A percentile compares a stretch with the other conserved stretches of the same genome.
Conservation (phyloP, 352 stramenopile species). For the Phytophthora pluvialis region DNA sequence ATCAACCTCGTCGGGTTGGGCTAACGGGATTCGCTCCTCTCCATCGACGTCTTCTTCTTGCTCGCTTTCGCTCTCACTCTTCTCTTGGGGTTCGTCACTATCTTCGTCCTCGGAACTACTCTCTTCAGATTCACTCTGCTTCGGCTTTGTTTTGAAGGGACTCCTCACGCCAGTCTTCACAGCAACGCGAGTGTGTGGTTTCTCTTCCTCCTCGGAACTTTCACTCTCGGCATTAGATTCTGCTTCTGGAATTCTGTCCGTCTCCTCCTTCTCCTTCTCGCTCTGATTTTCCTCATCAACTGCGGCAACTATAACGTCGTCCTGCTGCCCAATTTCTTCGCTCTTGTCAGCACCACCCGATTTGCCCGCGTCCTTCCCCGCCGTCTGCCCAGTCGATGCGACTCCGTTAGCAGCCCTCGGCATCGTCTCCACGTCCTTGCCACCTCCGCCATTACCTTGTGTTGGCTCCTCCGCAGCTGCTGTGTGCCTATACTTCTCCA, state of each 20-base stretch:
- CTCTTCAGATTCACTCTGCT: constrained; percentile 11
- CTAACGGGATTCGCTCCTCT: constrained; percentile 27
- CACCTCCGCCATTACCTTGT: neutral
- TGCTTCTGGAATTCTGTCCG: constrained; percentile 15
- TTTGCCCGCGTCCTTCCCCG: neutral
- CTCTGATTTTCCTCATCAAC: constrained; percentile 1
- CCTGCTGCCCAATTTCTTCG: neutral
- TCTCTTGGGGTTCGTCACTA: constrained; percentile 12
- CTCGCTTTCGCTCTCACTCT: constrained; percentile 16
- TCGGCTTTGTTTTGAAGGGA: constrained; percentile 8
- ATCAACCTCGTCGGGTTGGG: constrained; percentile 30
- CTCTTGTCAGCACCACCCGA: neutral
- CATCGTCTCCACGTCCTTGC: neutral
- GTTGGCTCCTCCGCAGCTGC: neutral
- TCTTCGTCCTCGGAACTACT: constrained; percentile 24
- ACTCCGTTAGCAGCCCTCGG: neutral
- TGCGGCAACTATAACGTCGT: neutral
- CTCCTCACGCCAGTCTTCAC: constrained; percentile 11
- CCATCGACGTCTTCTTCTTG: constrained; percentile 19
- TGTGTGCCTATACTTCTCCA: constrained; percentile 12
- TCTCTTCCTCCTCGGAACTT: constrained; percentile 16
- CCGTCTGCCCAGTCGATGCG: neutral
- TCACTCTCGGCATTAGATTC: constrained; percentile 18
- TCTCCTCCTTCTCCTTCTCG: constrained; percentile 12
- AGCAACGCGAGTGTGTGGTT: neutral